phyloP scores from a whole-genome alignment of 148 eudicot genomes.

The Vaccinium darrowii region DNA sequence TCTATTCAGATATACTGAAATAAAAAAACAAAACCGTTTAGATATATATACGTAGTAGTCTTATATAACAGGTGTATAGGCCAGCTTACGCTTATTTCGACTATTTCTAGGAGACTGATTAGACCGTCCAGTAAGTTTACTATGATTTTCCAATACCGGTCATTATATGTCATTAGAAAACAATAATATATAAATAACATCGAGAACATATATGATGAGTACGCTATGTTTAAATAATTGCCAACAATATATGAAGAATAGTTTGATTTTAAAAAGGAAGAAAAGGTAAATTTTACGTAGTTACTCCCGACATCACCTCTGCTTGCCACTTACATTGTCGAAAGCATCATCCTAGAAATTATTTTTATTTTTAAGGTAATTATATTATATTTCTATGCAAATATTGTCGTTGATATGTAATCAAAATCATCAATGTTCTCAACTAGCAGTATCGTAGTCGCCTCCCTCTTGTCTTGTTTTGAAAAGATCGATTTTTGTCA shows the following conservation, averaged over 20 bases:
- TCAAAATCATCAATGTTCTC: background rate
- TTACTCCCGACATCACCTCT: too few species aligned
- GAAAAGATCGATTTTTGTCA: too few species aligned
- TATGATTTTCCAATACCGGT: background rate
- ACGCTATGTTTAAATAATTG: too few species aligned
- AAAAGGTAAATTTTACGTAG: too few species aligned
- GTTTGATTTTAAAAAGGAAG: background rate
- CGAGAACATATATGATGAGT: background rate
- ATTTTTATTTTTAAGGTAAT: background rate
- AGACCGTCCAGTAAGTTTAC: too few species aligned
- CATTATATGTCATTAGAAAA: background rate
- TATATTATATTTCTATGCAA: background rate
- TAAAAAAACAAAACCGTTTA: too few species aligned
- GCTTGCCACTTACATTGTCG: background rate
- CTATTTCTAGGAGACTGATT: too few species aligned
- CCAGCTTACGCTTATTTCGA: too few species aligned
- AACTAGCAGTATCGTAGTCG: background rate
- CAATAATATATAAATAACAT: background rate
- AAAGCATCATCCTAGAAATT: background rate
- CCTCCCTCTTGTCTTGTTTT: background rate
- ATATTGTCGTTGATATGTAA: background rate
- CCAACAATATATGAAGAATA: background rate
- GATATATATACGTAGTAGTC: too few species aligned
- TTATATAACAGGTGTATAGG: too few species aligned
- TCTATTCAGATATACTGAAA: background rate